Percentiles rank a stretch among this genome's conserved stretches.
phyloP scores from a whole-genome alignment of 495 filamentous ascomycete genomes.

The Trypethelium eluteriae region DNA sequence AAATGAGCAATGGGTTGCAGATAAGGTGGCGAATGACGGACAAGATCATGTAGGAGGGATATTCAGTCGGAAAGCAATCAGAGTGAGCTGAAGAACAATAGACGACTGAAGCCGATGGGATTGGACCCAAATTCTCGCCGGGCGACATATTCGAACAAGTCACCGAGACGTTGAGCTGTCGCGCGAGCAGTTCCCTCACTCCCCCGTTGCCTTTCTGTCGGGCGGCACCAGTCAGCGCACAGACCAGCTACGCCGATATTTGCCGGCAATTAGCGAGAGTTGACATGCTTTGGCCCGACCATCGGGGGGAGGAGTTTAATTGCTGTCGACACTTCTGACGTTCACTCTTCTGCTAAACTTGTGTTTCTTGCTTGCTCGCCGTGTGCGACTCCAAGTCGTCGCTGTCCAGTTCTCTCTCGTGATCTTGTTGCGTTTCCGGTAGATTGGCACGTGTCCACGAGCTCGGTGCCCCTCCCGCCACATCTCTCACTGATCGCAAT shows the following conservation, averaged over 20 bases:
- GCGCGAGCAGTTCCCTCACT: neutral
- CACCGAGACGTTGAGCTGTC: neutral
- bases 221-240: neutral
- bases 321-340: neutral
- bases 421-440: neutral
- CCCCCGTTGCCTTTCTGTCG: neutral
- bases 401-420: neutral
- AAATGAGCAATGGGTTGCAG: neutral
- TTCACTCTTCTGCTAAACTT: neutral
- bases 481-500: neutral
- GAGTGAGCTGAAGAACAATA: neutral
- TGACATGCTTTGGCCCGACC: neutral
- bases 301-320: neutral
- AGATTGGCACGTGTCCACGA: neutral
- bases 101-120: neutral
- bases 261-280: slow-evolving; percentile 6
- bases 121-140: neutral
- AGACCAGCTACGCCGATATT: neutral
- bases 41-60: neutral
- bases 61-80: neutral
- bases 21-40: neutral
- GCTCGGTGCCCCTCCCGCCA: neutral
- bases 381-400: neutral
- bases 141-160: too few relatives aligned
- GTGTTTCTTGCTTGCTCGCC: neutral